Conservation (phyloP, 2,329 filamentous ascomycete genomes). For the Fusarium palustre region DNA sequence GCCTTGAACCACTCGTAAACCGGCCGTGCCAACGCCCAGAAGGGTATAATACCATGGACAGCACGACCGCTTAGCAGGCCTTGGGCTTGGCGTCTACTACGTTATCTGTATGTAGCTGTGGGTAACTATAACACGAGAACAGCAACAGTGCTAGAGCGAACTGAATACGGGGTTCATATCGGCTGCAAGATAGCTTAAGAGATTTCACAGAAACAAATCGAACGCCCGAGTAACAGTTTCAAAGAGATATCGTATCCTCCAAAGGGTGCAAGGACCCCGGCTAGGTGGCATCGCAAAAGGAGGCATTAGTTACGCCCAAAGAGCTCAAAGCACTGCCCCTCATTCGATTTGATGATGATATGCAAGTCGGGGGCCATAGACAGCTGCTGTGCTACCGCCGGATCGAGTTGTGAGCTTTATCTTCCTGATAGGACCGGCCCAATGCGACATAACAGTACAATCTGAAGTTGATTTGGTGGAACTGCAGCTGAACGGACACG, state of each 20-base stretch:
- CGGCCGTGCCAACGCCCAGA: conserved; percentile 38
- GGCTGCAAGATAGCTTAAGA: conserved; percentile 12
- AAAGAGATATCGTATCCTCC: conserved; percentile 14
- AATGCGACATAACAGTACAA: conserved; percentile 7
- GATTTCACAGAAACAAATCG: conserved; percentile 18
- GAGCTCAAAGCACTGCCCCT: conserved; percentile 30
- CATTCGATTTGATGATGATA: conserved; percentile 17
- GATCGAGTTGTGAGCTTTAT: conserved; percentile 20
- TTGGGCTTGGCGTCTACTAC: conserved; percentile 33
- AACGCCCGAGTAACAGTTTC: conserved; percentile 16
- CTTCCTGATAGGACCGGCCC: neutral
- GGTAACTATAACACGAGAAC: conserved; percentile 18
- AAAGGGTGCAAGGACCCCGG: conserved; percentile 11
- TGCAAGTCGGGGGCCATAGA: conserved; percentile 16
- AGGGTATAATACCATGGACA: conserved; percentile 35
- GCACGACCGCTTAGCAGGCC: conserved; percentile 34
- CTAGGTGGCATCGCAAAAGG: conserved; percentile 21
- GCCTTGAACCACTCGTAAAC: conserved; percentile 31
- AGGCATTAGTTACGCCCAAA: conserved; percentile 30
- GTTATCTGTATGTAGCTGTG: conserved; percentile 16
- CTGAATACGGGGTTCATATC: conserved; percentile 36
- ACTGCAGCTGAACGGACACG: conserved; percentile 20
- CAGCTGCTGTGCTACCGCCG: conserved; percentile 15
- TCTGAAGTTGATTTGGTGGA: conserved; percentile 10
- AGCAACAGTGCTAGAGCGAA: conserved; percentile 8